These are phyloP conservation scores for Cyclotella distinguenda DNA, from an alignment of 108 stramenopile genomes.

Conservation along the genomic window DNA sequence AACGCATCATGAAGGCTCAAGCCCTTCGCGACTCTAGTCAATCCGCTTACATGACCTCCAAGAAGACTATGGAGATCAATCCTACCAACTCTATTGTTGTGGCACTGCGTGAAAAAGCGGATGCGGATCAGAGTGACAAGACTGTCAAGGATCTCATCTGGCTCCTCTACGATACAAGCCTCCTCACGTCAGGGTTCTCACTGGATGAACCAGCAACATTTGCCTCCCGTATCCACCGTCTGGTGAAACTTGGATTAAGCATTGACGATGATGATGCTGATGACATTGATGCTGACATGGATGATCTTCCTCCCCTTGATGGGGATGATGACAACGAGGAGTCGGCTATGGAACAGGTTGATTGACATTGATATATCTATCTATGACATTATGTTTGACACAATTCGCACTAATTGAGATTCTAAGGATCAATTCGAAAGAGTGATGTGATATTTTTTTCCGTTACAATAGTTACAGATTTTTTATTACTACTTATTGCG, in stretches of 20 bases:
- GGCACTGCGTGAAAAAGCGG: conserved; percentile 98
- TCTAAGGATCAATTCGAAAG: too few relatives aligned
- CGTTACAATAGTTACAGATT: too few relatives aligned
- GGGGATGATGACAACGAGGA: conserved; percentile 95
- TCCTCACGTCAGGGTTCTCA: conserved; percentile 98
- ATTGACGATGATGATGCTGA: conserved; percentile 98
- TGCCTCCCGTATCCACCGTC: conserved; percentile 98
- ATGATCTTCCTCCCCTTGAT: conserved; percentile 94
- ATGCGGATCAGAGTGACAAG: conserved; percentile 98
- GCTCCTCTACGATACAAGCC: conserved; percentile 98
- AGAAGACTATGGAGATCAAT: conserved; percentile 99
- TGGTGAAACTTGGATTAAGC: conserved; percentile 98
- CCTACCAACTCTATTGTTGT: conserved; percentile 97
- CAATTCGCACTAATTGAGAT: too few relatives aligned
- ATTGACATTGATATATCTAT: conserved; percentile 58
- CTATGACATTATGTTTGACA: background rate
- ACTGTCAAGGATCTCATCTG: conserved; percentile 99
- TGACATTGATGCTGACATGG: conserved; percentile 82
- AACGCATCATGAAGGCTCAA: conserved; percentile 99
- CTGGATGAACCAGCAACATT: conserved; percentile 99
- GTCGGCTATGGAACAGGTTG: conserved; percentile 99
- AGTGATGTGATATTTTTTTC: too few relatives aligned
- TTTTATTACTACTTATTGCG: too few relatives aligned
- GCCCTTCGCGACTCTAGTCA: conserved; percentile 98
- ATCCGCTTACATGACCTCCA: conserved; percentile 98